Conservation (phyloP, 306 rosid genomes). For the Medicago lupulina region DNA sequence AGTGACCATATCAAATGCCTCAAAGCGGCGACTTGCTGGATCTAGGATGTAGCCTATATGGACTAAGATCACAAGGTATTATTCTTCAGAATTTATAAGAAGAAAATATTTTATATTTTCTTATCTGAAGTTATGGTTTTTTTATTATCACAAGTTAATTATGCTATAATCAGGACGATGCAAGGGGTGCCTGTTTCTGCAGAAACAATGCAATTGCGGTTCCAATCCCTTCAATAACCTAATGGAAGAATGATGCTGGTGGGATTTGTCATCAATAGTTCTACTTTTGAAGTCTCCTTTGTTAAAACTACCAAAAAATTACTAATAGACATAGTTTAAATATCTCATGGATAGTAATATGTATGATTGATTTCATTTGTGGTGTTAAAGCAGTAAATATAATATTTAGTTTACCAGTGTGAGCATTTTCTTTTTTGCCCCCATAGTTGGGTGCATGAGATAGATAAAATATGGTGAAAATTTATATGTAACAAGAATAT, state of each 20-base stretch:
- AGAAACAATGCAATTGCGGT: constrained; percentile 15
- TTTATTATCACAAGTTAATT: not conserved
- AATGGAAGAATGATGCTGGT: constrained; percentile 23
- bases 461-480: too few relatives aligned
- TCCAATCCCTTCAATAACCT: constrained; percentile 31
- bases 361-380: constrained; percentile 9
- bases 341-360: not conserved
- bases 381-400: constrained; percentile 8
- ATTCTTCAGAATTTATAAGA: not conserved
- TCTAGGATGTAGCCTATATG: not conserved
- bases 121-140: not conserved
- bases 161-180: constrained; percentile 30
- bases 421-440: too few relatives aligned
- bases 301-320: too few relatives aligned
- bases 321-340: not conserved
- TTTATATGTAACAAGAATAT: too few relatives aligned
- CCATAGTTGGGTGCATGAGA: too few relatives aligned
- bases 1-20: constrained; percentile 68
- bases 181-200: constrained; percentile 19
- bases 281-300: too few relatives aligned
- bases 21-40: not conserved
- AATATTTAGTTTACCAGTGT: too few relatives aligned
- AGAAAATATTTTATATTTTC: too few relatives aligned
- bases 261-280: constrained; percentile 7
- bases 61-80: constrained; percentile 15